phyloP scores from a whole-genome alignment of 2,329 filamentous ascomycete genomes.

The Cytospora piceicola region DNA sequence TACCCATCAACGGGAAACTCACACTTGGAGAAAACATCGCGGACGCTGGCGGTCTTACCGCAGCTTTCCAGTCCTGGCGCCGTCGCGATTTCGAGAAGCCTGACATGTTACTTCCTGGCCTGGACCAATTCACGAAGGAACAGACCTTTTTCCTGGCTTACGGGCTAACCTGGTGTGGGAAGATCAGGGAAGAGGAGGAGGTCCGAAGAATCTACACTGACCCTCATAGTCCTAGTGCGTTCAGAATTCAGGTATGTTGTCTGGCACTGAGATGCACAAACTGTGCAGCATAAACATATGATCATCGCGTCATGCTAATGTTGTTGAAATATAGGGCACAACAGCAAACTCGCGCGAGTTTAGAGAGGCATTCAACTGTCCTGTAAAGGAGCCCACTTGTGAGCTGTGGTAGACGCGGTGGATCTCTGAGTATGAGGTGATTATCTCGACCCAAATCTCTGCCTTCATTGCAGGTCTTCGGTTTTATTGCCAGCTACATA shows the following conservation, averaged over 20 bases:
- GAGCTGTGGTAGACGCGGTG: conserved; percentile 62
- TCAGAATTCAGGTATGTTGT: conserved; percentile 56
- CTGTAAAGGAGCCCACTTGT: conserved; percentile 67
- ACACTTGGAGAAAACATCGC: conserved; percentile 74
- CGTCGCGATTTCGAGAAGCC: conserved; percentile 56
- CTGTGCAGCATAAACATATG: neutral
- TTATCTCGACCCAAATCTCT: neutral
- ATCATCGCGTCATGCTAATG: no score
- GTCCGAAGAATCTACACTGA: conserved; percentile 64
- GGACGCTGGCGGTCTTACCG: conserved; percentile 68
- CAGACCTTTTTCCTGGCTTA: conserved; percentile 73
- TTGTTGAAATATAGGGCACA: conserved; percentile 43
- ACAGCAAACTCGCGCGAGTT: conserved; percentile 71
- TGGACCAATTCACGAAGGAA: conserved; percentile 66
- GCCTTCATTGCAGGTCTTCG: neutral
- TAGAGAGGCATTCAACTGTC: conserved; percentile 68
- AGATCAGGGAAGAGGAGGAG: conserved; percentile 61
- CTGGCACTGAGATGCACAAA: neutral
- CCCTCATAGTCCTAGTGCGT: conserved; percentile 66
- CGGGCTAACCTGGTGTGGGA: conserved; percentile 69
- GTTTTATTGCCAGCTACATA: no score
- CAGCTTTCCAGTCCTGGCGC: conserved; percentile 69
- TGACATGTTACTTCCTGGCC: conserved; percentile 60
- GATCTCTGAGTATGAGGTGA: neutral
- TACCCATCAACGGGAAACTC: conserved; percentile 65